phyloP scores from a whole-genome alignment of 495 filamentous ascomycete species.

The Mytilinidion resinicola region DNA sequence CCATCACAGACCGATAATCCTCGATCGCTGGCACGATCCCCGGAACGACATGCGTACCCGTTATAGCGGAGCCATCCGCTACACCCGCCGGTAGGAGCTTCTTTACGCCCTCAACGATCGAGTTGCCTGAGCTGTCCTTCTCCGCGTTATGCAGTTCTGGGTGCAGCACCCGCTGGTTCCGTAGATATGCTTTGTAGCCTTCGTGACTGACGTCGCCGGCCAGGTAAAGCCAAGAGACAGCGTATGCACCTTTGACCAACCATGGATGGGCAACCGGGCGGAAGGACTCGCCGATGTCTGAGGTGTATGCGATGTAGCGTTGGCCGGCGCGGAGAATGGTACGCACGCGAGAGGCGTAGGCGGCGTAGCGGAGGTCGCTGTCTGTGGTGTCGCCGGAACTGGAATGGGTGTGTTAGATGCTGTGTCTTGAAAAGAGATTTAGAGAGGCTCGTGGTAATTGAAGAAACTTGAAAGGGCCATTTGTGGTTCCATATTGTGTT shows the following conservation, averaged over 20 bases:
- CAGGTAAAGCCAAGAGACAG: constrained; percentile 86
- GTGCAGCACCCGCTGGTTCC: constrained; percentile 60
- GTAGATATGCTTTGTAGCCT: constrained; percentile 88
- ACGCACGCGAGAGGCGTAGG: constrained; percentile 77
- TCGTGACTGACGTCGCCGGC: constrained; percentile 86
- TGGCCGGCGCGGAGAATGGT: constrained; percentile 88
- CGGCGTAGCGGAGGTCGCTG: constrained; percentile 80
- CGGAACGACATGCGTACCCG: constrained; percentile 33
- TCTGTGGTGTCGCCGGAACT: constrained; percentile 80
- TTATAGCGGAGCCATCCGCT: constrained; percentile 1
- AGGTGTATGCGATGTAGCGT: constrained; percentile 96
- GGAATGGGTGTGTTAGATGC: constrained; percentile 1
- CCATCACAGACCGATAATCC: constrained; percentile 88
- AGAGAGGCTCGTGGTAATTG: neutral
- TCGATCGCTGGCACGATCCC: constrained; percentile 69
- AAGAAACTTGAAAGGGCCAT: neutral
- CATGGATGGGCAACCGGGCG: constrained; percentile 83
- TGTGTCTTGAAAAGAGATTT: neutral
- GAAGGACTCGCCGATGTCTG: constrained; percentile 95
- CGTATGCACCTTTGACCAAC: constrained; percentile 78
- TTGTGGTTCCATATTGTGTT: neutral
- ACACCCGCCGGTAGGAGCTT: constrained; percentile 7
- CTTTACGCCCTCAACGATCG: neutral
- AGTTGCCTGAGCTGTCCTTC: constrained; percentile 3
- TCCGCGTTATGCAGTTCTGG: constrained; percentile 38